Conservation (phyloP, 352 stramenopile species). For the Phytopythium kandeliae region DNA sequence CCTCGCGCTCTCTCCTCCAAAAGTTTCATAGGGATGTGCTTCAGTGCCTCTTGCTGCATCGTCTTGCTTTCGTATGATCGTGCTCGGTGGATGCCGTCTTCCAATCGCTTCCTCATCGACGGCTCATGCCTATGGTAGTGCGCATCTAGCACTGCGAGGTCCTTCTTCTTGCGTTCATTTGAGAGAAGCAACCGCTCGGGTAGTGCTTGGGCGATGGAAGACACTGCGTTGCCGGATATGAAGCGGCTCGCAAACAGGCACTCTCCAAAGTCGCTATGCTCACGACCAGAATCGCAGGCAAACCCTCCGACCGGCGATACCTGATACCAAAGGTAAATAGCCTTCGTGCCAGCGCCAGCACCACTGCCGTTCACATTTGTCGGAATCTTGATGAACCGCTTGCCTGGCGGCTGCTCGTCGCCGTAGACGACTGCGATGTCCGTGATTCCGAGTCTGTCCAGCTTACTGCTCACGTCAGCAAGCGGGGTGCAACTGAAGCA, state of each 20-base stretch:
- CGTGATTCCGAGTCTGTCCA: slow-evolving; percentile 45
- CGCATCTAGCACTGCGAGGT: slow-evolving; percentile 27
- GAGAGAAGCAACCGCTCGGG: not conserved
- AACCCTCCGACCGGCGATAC: slow-evolving; percentile 51
- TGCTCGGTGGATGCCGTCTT: slow-evolving; percentile 42
- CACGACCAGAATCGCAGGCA: slow-evolving; percentile 30
- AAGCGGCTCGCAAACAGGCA: slow-evolving; percentile 62
- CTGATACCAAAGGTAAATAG: slow-evolving; percentile 56
- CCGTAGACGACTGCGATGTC: slow-evolving; percentile 46
- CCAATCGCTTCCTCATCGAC: slow-evolving; percentile 36
- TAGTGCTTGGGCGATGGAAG: slow-evolving; percentile 9
- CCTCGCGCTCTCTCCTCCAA: slow-evolving; percentile 56
- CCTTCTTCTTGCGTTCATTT: slow-evolving; percentile 10
- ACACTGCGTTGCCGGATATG: slow-evolving; percentile 5
- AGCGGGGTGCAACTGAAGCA: slow-evolving; percentile 17
- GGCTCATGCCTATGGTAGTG: slow-evolving; percentile 48
- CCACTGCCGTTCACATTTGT: slow-evolving; percentile 49
- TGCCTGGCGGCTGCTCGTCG: slow-evolving; percentile 12
- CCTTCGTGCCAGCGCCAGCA: slow-evolving; percentile 7
- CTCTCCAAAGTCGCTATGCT: slow-evolving; percentile 57
- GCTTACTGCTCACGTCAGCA: slow-evolving; percentile 1
- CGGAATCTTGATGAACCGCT: slow-evolving; percentile 32
- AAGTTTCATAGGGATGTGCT: slow-evolving; percentile 55
- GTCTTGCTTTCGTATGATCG: slow-evolving; percentile 54
- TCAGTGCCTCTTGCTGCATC: slow-evolving; percentile 66